Conservation (phyloP, 768 basidiomycete genomes). For the Leccinum barrowsii region DNA sequence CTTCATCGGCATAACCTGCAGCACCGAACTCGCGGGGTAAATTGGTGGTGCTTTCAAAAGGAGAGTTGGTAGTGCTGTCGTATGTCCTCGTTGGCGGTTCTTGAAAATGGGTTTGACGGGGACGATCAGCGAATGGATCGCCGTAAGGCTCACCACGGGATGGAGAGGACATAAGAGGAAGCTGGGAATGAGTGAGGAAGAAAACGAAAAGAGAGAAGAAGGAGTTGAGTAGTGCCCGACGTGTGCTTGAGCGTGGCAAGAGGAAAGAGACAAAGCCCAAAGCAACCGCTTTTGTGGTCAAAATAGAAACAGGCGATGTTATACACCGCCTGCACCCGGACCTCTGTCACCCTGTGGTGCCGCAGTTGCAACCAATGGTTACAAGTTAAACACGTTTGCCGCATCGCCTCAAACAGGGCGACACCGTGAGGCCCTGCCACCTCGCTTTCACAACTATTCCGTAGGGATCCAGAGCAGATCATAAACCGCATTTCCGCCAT, state of each 20-base stretch:
- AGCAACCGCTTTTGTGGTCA: conserved; percentile 25
- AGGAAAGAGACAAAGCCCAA: conserved; percentile 16
- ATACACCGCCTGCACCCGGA: conserved; percentile 30
- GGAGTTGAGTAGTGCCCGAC: background rate
- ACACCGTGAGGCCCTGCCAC: background rate
- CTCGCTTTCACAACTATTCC: background rate
- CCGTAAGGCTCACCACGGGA: conserved; percentile 36
- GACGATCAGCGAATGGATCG: conserved; percentile 75
- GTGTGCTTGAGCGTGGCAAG: background rate
- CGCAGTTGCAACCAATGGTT: background rate
- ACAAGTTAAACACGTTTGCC: background rate
- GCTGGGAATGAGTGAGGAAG: background rate
- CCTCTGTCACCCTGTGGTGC: conserved; percentile 26
- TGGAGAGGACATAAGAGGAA: conserved; percentile 25
- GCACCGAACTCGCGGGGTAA: conserved; percentile 52
- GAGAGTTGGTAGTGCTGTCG: conserved; percentile 36
- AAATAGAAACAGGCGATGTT: conserved; percentile 32
- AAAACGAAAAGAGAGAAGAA: background rate
- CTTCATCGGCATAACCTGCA: conserved; percentile 55
- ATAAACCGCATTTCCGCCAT: background rate
- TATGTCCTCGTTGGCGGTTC: conserved; percentile 50
- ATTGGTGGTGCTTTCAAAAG: conserved; percentile 56
- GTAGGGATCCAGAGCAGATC: background rate
- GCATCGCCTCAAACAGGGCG: background rate
- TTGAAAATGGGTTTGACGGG: conserved; percentile 56